Base-by-base conservation (phyloP, 2,329 filamentous ascomycete species). In the Dothiorella sarmentorum region DNA sequence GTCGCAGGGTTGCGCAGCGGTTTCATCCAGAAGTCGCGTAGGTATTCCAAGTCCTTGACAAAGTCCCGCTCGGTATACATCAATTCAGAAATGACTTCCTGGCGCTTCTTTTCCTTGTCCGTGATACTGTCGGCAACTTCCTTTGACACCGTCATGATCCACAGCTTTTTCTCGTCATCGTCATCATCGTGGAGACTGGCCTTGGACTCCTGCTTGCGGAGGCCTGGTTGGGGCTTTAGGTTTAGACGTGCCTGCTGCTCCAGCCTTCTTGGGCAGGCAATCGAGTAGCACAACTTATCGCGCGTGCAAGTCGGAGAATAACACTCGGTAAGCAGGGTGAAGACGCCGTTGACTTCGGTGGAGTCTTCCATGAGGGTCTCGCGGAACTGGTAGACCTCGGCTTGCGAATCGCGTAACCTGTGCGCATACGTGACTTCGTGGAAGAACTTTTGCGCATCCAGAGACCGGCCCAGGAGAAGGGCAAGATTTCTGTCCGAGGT, bases 31-130 rank as follows among this genome's bases (percentile, higher is more conserved):
- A 97, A 99, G 77, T 99, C 94, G 62, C 94, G 86, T 27, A 99
- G 80, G 70, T 99, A 99, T 74, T 99, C 94, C 67, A 99, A 80
- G 74, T 99, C 94, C 78, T 99, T 99, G 71, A 99, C 94, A 68
- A 99, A 99, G 76, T 99, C 94, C 66, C 94, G 85, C 73, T 99
- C 94, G 0, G 94, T 99, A 76, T 99, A 99, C 85, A 95, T 97
- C 62, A 97, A 87, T 73, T 99, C 94, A 5, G 93, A 97, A 61
- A 99, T 97, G 66, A 99, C 90, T 71, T 99, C 94, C 71, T 99
- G 94, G 43, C 94, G 85, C 78, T 97, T 97, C 85, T 96, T 95
- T 74, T 99, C 94, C 64, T 84, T 85, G 65, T 99, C 94, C 51
- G 86, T 86, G 27, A 97, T 87, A 69, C 87, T 90, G 66, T 97